phyloP scores from a whole-genome alignment of 495 filamentous ascomycete species.

The Aspergillus incahuasiensis region DNA sequence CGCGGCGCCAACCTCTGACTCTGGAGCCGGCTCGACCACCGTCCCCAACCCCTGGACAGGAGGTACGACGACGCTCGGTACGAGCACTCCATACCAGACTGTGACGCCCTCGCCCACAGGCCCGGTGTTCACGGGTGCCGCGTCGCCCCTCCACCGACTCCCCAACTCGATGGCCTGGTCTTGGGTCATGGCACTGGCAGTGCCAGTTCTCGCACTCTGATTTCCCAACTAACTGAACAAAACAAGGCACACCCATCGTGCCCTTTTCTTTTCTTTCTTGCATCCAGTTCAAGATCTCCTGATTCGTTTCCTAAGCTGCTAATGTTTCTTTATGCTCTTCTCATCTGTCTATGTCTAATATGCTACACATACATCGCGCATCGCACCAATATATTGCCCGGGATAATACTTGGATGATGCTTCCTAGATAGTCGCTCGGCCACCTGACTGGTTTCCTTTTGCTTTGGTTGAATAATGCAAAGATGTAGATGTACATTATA shows the following conservation, averaged over 20 bases:
- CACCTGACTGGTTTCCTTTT: neutral
- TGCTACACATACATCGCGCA: neutral
- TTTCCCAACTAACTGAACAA: neutral
- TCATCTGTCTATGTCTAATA: neutral
- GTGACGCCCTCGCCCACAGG: neutral
- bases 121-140: slow-evolving; percentile 7
- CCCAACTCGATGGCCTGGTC: neutral
- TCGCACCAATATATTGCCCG: neutral
- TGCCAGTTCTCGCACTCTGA: slow-evolving; percentile 6
- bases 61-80: slow-evolving; percentile 3
- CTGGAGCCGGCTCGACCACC: neutral
- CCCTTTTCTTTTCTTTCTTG: neutral
- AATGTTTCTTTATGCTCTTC: neutral
- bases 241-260: neutral
- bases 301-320: neutral
- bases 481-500: neutral
- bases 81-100: neutral
- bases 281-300: neutral
- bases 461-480: neutral
- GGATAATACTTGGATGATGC: neutral
- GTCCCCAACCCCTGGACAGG: slow-evolving; percentile 11
- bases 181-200: slow-evolving; percentile 7
- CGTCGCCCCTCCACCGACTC: neutral
- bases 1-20: neutral
- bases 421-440: neutral